Evolutionary conservation across 352 stramenopile species (phyloP), one percentile per base, ranked within the genome.

Genomic region (Pythium periplocum): DNA sequence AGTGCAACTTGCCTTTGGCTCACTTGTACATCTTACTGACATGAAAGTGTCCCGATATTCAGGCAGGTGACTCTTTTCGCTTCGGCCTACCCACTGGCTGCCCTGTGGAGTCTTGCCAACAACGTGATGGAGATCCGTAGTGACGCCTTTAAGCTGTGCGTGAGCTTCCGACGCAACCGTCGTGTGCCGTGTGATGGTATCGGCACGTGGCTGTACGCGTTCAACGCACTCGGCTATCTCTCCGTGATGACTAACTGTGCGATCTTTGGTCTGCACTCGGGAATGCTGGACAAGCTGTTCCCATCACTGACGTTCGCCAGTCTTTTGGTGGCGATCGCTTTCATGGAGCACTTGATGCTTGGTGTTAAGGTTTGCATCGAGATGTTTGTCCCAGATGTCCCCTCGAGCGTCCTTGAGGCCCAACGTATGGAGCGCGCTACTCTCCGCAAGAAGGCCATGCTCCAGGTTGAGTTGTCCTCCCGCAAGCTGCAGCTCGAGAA

Each of bases 111-210:
- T 57, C 73, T 98, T 3, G 75, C 87, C 42, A 98, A 98, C 70
- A 97, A 98, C 62, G 69, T 98, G 17, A 74, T 98, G 56, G 93
- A 97, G 56, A 98, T 98, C 66, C 86, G 93, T 45, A 93, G 95
- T 38, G 93, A 98, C 64, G 95, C 83, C 6, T 98, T 98, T 69
- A 98, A 98, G 64, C 76, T 98, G 47, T 89, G 86, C 42, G 69
- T 90, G 36, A 90, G 81, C 47, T 88, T 81, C 65, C 81, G 83
- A 4, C 84, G 90, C 52, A 83, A 75, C 31, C 75, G 81, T 31
- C 78, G 86, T 47, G 67, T 68, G 39, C 72, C 67, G 17, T 77
- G 73, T 1, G 52, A 92, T 39, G 87, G 90, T 51, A 96, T 98
- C 55, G 93, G 94, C 45, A 96, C 92, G 37, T 98, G 94, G 94